A percentile compares a stretch with the other conserved stretches of the same genome.
Conservation (phyloP, 2,329 filamentous ascomycete species). For the Colletotrichum sp. region DNA sequence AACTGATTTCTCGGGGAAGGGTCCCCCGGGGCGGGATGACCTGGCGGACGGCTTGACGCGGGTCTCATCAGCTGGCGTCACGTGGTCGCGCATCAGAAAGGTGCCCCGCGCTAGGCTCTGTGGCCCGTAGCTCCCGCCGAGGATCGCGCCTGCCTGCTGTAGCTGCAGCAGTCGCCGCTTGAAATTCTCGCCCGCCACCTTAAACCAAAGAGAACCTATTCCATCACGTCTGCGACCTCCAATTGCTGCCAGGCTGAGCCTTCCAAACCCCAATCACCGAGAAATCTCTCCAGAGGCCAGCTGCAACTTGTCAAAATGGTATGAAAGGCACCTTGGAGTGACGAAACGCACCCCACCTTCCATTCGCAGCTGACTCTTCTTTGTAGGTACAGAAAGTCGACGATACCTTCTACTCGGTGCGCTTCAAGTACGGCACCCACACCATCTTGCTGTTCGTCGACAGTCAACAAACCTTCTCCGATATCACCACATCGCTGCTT, state of each 20-base stretch:
- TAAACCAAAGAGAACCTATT: neutral
- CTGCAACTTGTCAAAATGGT: neutral
- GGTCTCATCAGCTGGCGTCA: constrained; percentile 15
- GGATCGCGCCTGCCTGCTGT: neutral
- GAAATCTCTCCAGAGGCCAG: neutral
- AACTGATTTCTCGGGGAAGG: neutral
- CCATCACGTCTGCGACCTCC: neutral
- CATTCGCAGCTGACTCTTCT: neutral
- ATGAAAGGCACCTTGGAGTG: neutral
- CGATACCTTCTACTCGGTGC: constrained; percentile 66
- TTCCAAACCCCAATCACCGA: neutral
- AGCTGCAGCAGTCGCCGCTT: neutral
- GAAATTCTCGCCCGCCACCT: neutral
- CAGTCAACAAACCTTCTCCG: constrained; percentile 59
- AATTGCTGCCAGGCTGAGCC: too few relatives aligned
- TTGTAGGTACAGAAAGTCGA: constrained; percentile 29
- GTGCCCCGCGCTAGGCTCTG: constrained; percentile 1
- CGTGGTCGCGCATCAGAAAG: constrained; percentile 30
- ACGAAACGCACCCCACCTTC: neutral
- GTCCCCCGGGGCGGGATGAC: neutral
- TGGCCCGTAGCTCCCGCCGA: neutral
- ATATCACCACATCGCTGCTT: constrained; percentile 64
- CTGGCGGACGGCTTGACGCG: neutral
- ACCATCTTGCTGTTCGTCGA: constrained; percentile 74
- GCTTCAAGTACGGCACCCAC: constrained; percentile 75